A percentile compares a stretch with the other conserved stretches of the same genome.
These are phyloP conservation scores for Volvariella volvacea DNA, from an alignment of 1,284 basidiomycete species.

Conservation along the genomic window DNA sequence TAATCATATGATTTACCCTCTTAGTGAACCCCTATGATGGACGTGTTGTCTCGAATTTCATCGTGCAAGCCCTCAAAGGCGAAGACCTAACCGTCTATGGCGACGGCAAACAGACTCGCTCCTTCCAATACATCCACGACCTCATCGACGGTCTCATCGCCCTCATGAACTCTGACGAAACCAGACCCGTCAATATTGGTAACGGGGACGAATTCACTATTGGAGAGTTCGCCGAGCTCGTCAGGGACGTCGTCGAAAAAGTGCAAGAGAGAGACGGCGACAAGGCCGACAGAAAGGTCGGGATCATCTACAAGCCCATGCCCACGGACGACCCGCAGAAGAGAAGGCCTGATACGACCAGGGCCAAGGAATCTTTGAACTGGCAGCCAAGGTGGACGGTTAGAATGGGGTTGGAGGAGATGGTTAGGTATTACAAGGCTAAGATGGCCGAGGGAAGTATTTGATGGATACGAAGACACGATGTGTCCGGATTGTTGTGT, in stretches of 20 bases:
- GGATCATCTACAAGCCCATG: conserved; percentile 80
- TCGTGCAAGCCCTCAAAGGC: conserved; percentile 91
- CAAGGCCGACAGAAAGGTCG: conserved; percentile 47
- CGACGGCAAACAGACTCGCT: conserved; percentile 92
- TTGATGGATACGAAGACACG: no score
- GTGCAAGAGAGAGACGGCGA: conserved; percentile 80
- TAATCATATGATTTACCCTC: not conserved
- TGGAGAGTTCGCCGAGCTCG: conserved; percentile 82
- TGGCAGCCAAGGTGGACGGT: conserved; percentile 96
- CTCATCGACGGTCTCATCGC: conserved; percentile 80
- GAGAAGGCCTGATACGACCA: conserved; percentile 86
- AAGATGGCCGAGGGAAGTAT: conserved; percentile 80
- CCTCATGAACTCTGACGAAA: conserved; percentile 88
- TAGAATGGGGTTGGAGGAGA: conserved; percentile 87
- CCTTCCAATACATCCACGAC: conserved; percentile 92
- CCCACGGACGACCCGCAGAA: conserved; percentile 94
- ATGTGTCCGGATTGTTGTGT: no score
- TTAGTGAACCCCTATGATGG: conserved; percentile 95
- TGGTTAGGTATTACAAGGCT: conserved; percentile 87
- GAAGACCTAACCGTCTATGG: conserved; percentile 97
- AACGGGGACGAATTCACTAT: conserved; percentile 94
- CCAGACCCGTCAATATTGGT: conserved; percentile 93
- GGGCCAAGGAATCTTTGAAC: conserved; percentile 78
- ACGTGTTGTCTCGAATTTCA: conserved; percentile 97
- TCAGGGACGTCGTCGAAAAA: conserved; percentile 84